These are phyloP conservation scores for Epichloe uncinata DNA, from an alignment of 2,329 filamentous ascomycete genomes.

Conservation along the genomic window DNA sequence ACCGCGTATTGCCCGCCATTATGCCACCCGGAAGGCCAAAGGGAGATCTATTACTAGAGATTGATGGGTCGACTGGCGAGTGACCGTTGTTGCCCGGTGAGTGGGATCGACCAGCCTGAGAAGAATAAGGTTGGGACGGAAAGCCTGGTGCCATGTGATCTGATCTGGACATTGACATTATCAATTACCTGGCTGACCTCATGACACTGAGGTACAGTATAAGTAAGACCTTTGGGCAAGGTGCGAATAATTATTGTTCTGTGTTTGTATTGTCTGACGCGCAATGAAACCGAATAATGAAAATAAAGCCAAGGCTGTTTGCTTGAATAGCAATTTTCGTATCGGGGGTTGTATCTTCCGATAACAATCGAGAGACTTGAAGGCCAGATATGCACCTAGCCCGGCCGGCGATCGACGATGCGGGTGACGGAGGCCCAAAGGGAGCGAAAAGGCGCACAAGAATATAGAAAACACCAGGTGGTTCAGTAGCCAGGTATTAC, in stretches of 20 bases:
- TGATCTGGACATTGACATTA: constrained; percentile 84
- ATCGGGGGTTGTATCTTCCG: neutral
- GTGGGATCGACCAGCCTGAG: constrained; percentile 54
- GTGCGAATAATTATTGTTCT: neutral
- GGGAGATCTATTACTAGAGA: constrained; percentile 53
- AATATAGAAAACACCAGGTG: constrained; percentile 5
- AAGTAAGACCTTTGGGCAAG: neutral
- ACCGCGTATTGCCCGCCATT: constrained; percentile 50
- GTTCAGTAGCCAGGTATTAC: constrained; percentile 22
- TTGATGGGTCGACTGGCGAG: constrained; percentile 63
- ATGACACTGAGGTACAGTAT: constrained; percentile 6
- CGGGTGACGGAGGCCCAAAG: neutral
- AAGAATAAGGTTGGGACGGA: constrained; percentile 51
- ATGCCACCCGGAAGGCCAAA: constrained; percentile 56
- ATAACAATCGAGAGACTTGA: neutral
- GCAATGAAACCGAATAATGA: constrained; percentile 1
- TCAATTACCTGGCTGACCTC: constrained; percentile 49
- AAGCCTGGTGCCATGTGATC: constrained; percentile 81
- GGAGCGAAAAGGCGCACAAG: constrained; percentile 3
- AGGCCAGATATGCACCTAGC: neutral
- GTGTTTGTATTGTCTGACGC: constrained; percentile 2
- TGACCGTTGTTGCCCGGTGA: constrained; percentile 69
- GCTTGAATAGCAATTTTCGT: neutral
- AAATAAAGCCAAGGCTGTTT: constrained; percentile 1
- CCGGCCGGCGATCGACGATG: neutral